Evolutionary conservation across 2,329 filamentous ascomycete genomes (phyloP), one percentile per base, ranked within the genome.

Genomic region (Fusarium albosuccineum): DNA sequence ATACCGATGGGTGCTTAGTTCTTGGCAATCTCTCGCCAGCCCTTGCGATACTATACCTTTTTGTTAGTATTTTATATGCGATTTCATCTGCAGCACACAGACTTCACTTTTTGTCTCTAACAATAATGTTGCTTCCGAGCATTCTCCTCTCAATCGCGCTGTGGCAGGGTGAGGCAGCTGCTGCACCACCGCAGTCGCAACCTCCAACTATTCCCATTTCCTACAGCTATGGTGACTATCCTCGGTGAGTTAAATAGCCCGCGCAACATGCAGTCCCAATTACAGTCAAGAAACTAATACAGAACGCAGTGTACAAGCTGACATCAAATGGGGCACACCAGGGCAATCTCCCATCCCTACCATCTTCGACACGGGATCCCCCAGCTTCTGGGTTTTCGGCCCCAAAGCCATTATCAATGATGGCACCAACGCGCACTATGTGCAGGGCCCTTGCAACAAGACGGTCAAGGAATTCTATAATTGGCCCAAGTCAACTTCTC

Each of bases 281-380:
- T n/a, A 13, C 27, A 33, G 36, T 27, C 6, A n/a, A 52, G 37
- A 44, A 36, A 5, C 39, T 54, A n/a, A 54, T 36, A 22, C 51
- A 27, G 29, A 33, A 22, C 17, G n/a, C 9, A 54, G 51, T n/a
- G 37, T 54, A 54, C 37, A 54, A 44, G 46, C 48, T 33, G 49
- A 59, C 30, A 52, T 59, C 39, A 52, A 27, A 39, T 59, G 56
- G 56, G 56, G 56, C n/a, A 53, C 48, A 9, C 56, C 56, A 27
- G 56, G 17, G 13, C 46, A 53, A 22, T 44, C 48, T 11, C 30
- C 56, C 22, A 26, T 59, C 22, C 56, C 56, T 11, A 59, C 56
- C 14, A 50, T 59, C 39, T 45, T 59, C 30, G 56, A 59, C 30
- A 59, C 56, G 2, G 56, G 56, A 3, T 52, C 46, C 36, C 49